Conservation (phyloP, 345 rosid genomes). For the Eutrema yunnanense region DNA sequence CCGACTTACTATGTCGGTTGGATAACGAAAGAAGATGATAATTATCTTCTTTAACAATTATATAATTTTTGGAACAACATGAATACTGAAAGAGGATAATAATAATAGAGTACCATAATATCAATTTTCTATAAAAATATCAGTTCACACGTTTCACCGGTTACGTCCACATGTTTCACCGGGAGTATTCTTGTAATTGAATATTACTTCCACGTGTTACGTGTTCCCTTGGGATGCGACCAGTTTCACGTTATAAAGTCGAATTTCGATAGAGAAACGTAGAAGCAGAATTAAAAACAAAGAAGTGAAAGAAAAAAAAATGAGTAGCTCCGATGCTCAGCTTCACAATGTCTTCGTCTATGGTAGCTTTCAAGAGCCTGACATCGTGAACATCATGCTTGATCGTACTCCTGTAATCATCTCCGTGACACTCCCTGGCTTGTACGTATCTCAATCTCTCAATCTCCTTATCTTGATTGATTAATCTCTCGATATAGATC, state of each 20-base stretch:
- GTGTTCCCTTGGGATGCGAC: neutral
- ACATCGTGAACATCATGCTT: slow-evolving; percentile 50
- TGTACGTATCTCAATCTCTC: slow-evolving; percentile 28
- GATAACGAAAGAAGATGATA: no score
- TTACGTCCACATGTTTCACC: no score
- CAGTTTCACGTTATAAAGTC: neutral
- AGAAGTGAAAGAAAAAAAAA: neutral
- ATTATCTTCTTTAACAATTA: no score
- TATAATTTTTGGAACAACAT: no score
- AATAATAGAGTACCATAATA: no score
- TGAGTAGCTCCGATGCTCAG: neutral
- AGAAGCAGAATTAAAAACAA: neutral
- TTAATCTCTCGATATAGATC: neutral
- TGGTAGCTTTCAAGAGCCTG: slow-evolving; percentile 79
- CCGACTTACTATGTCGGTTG: no score
- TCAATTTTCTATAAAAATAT: no score
- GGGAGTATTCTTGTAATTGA: neutral
- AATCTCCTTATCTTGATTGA: neutral
- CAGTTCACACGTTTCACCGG: no score
- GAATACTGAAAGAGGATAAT: no score
- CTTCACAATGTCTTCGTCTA: slow-evolving; percentile 69
- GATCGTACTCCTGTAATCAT: slow-evolving; percentile 52
- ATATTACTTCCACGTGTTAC: neutral
- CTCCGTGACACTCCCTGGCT: slow-evolving; percentile 61
- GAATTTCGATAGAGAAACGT: neutral